A percentile compares a stretch with the other conserved stretches of the same genome.
Conservation (phyloP, 2,329 filamentous ascomycete genomes). For the Aspergillus pseudoglaucus region DNA sequence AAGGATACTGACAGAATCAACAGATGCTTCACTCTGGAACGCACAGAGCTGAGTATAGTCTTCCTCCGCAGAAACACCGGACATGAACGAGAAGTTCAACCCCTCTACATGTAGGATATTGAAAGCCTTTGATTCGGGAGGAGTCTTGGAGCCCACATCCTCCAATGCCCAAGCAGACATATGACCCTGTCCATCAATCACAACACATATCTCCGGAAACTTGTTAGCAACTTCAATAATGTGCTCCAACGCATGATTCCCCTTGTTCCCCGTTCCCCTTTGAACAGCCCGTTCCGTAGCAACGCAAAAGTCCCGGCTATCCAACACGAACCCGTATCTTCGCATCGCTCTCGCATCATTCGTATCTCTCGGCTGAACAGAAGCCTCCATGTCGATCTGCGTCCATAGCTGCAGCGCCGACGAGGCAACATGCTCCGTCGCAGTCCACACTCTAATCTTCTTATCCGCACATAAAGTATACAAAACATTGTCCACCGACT, state of each 20-base stretch:
- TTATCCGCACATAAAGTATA: slow-evolving; percentile 85
- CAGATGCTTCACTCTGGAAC: slow-evolving; percentile 59
- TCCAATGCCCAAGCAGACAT: slow-evolving; percentile 93
- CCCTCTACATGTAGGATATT: slow-evolving; percentile 74
- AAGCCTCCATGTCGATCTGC: slow-evolving; percentile 66
- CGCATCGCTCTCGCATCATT: slow-evolving; percentile 35
- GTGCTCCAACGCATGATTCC: slow-evolving; percentile 71
- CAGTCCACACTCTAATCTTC: slow-evolving; percentile 74
- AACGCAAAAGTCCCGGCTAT: slow-evolving; percentile 69
- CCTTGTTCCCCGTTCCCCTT: slow-evolving; percentile 51
- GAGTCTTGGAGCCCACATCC: slow-evolving; percentile 67
- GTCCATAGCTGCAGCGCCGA: slow-evolving; percentile 74
- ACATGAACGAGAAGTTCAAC: slow-evolving; percentile 38
- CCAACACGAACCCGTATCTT: slow-evolving; percentile 73
- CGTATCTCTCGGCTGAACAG: slow-evolving; percentile 55
- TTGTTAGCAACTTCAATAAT: slow-evolving; percentile 79
- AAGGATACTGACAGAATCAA: slow-evolving; percentile 64
- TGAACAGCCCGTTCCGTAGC: slow-evolving; percentile 73
- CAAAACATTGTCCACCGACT: slow-evolving; percentile 76
- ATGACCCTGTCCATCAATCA: slow-evolving; percentile 73
- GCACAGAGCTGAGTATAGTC: slow-evolving; percentile 65
- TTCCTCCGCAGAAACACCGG: slow-evolving; percentile 23
- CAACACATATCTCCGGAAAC: slow-evolving; percentile 78
- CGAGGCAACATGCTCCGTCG: slow-evolving; percentile 63
- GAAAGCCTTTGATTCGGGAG: slow-evolving; percentile 65